Evolutionary conservation across 495 filamentous ascomycete species (phyloP).

Genomic region (Annulohypoxylon nitens): DNA sequence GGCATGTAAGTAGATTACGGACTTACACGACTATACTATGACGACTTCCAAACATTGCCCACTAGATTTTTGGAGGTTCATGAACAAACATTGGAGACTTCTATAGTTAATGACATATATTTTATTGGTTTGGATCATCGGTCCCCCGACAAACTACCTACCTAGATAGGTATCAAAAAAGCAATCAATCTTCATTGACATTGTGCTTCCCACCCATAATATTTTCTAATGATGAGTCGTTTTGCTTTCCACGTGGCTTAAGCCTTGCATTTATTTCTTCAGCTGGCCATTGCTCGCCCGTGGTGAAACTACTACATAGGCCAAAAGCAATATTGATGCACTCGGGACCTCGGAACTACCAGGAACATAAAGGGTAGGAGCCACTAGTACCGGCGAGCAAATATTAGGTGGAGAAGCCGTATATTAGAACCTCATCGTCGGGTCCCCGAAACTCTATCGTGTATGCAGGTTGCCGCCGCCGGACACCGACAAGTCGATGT

Average conservation of each 20-base stretch:
- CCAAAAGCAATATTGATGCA: background rate
- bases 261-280: conserved; percentile 22
- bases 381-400: background rate
- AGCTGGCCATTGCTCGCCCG: background rate
- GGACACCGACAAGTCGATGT: background rate
- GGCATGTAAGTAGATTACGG: too few relatives aligned
- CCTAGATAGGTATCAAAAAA: background rate
- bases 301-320: background rate
- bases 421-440: conserved; percentile 16
- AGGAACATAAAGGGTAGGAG: too few relatives aligned
- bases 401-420: background rate
- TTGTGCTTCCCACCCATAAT: background rate
- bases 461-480: conserved; percentile 18
- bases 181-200: background rate
- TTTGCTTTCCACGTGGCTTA: conserved; percentile 15
- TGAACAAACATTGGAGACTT: background rate
- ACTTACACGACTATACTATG: too few relatives aligned
- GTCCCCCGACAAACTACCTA: background rate
- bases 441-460: conserved; percentile 19
- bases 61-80: background rate
- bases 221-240: background rate
- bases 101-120: background rate
- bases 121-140: background rate
- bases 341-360: too few relatives aligned
- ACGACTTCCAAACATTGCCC: too few relatives aligned